phyloP scores from a whole-genome alignment of 2,329 filamentous ascomycete genomes.

The Rosellinia necatrix region DNA sequence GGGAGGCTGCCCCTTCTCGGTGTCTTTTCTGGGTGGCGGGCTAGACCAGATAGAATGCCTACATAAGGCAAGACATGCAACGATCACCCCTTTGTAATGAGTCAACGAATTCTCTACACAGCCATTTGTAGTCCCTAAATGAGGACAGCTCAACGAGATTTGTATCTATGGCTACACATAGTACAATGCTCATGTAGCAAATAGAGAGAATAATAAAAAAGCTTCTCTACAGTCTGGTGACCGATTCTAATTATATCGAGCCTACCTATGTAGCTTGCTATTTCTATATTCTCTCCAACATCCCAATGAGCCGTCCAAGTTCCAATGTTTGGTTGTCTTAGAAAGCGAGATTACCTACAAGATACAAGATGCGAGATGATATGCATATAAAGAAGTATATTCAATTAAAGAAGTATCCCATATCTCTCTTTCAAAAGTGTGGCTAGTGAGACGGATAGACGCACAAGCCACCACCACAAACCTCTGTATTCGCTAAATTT shows the following conservation, averaged over 20 bases:
- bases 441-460: constrained; percentile 18
- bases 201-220: background rate
- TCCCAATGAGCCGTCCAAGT: no score
- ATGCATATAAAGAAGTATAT: no score
- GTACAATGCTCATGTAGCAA: background rate
- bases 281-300: no score
- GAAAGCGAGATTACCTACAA: no score
- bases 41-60: constrained; percentile 29
- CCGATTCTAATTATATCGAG: no score
- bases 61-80: constrained; percentile 18
- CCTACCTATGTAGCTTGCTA: no score
- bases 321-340: no score
- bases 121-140: background rate
- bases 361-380: no score
- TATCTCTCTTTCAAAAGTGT: no score
- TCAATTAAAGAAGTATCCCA: no score
- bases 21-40: constrained; percentile 15
- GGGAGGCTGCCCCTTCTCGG: constrained; percentile 5
- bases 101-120: background rate
- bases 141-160: background rate
- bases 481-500: constrained; percentile 31
- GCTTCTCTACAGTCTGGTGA: no score
- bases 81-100: constrained; percentile 10
- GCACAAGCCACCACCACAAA: constrained; percentile 28
- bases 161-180: background rate